Percentiles rank a stretch among this genome's conserved stretches.
These are phyloP conservation scores for Boletus vinaceobasis DNA, from an alignment of 768 basidiomycete species.

Conservation along the genomic window DNA sequence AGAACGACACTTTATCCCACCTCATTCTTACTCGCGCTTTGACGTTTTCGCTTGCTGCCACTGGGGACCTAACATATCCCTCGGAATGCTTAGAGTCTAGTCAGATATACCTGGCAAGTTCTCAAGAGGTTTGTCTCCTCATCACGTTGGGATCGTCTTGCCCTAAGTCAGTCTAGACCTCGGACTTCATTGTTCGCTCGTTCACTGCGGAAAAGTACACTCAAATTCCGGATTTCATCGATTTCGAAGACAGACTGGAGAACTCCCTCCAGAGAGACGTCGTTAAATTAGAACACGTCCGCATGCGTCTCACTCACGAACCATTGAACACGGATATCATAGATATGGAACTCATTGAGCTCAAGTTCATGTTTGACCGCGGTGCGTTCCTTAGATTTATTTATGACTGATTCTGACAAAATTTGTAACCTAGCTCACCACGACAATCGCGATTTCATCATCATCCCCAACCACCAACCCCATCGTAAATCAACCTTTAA, in stretches of 20 bases:
- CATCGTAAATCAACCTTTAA: slow-evolving; percentile 47
- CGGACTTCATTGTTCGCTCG: slow-evolving; percentile 76
- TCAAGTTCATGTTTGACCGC: slow-evolving; percentile 80
- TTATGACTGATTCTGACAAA: slow-evolving; percentile 4
- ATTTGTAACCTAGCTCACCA: slow-evolving; percentile 52
- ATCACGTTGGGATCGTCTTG: neutral
- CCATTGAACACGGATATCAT: slow-evolving; percentile 64
- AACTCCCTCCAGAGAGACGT: slow-evolving; percentile 83
- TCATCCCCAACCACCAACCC: slow-evolving; percentile 79
- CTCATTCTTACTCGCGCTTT: slow-evolving; percentile 73
- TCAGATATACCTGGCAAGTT: slow-evolving; percentile 77
- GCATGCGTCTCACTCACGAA: slow-evolving; percentile 80
- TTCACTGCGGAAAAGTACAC: slow-evolving; percentile 81
- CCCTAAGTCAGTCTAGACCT: slow-evolving; percentile 46
- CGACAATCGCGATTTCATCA: slow-evolving; percentile 84
- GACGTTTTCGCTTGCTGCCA: slow-evolving; percentile 73
- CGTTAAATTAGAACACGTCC: slow-evolving; percentile 77
- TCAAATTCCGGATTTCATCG: slow-evolving; percentile 84
- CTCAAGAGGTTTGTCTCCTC: slow-evolving; percentile 59
- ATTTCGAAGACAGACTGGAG: slow-evolving; percentile 76
- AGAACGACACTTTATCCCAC: slow-evolving; percentile 87
- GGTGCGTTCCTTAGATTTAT: slow-evolving; percentile 38
- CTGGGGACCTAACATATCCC: slow-evolving; percentile 71
- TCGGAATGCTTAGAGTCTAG: slow-evolving; percentile 77
- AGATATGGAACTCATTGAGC: slow-evolving; percentile 79